Conservation (phyloP, 768 basidiomycete genomes). For the Trametes coccinea region DNA sequence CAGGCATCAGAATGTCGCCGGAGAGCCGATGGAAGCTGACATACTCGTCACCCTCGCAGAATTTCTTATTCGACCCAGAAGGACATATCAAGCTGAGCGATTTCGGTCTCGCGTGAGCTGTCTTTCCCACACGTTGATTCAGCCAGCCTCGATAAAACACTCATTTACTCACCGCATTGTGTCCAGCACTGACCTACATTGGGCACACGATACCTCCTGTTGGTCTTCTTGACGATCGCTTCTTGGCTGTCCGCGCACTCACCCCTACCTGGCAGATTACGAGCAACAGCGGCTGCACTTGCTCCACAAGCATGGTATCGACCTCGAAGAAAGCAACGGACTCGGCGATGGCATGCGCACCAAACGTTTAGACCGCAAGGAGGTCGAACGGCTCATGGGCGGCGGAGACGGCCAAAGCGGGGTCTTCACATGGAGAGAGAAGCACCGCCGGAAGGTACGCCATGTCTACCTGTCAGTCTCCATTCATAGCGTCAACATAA, state of each 20-base stretch:
- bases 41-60: slow-evolving; percentile 46
- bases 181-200: slow-evolving; percentile 84
- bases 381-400: slow-evolving; percentile 83
- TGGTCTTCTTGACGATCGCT: slow-evolving; percentile 29
- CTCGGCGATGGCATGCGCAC: slow-evolving; percentile 67
- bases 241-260: not conserved
- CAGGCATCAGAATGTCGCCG: slow-evolving; percentile 4
- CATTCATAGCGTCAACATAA: slow-evolving; percentile 1
- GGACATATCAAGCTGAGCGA: slow-evolving; percentile 95
- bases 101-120: slow-evolving; percentile 90
- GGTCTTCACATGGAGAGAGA: slow-evolving; percentile 94
- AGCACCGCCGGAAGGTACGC: slow-evolving; percentile 82
- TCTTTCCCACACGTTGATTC: slow-evolving; percentile 17
- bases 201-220: slow-evolving; percentile 97
- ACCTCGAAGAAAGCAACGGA: slow-evolving; percentile 78
- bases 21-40: slow-evolving; percentile 19
- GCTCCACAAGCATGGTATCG: slow-evolving; percentile 91
- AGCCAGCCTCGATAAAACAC: slow-evolving; percentile 6
- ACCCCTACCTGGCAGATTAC: slow-evolving; percentile 59
- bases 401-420: slow-evolving; percentile 78
- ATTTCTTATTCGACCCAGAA: slow-evolving; percentile 91
- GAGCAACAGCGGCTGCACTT: slow-evolving; percentile 90
- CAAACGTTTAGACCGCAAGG: slow-evolving; percentile 76
- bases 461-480: slow-evolving; percentile 23
- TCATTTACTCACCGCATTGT: slow-evolving; percentile 13